Conservation (phyloP, 169 alveolate species). For the Theileria orientalis region DNA sequence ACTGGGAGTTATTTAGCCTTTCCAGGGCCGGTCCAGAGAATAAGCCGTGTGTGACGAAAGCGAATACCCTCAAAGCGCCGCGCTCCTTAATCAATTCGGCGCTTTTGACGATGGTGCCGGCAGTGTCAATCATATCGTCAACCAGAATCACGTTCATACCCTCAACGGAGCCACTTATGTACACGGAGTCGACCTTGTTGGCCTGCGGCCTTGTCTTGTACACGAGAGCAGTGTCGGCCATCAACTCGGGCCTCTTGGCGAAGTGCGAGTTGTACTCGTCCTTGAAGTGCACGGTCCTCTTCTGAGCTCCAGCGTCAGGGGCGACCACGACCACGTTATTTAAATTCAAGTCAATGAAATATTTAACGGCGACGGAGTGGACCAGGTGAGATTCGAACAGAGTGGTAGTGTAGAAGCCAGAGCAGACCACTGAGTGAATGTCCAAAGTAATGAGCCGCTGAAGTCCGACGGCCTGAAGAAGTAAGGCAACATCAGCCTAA, state of each 20-base stretch:
- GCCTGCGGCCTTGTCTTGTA: conserved; percentile 82
- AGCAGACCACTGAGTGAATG: conserved; percentile 91
- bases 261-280: conserved; percentile 1
- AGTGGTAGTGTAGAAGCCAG: conserved; percentile 93
- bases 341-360: conserved; percentile 72
- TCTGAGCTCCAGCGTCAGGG: conserved; percentile 93
- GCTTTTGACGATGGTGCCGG: conserved; percentile 96
- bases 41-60: conserved; percentile 95
- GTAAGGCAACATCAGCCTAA: conserved; percentile 89
- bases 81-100: conserved; percentile 86
- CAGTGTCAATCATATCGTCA: conserved; percentile 97
- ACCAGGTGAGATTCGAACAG: conserved; percentile 90
- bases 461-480: conserved; percentile 94
- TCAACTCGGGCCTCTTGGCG: conserved; percentile 39
- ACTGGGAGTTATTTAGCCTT: conserved; percentile 79
- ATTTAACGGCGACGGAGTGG: conserved; percentile 67
- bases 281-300: conserved; percentile 35
- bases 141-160: conserved; percentile 92
- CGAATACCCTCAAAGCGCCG: conserved; percentile 93
- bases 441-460: conserved; percentile 92
- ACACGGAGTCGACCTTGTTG: conserved; percentile 86
- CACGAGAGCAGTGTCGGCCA: conserved; percentile 82
- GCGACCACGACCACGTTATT: conserved; percentile 90
- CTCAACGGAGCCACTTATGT: conserved; percentile 90
- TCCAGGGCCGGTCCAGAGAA: conserved; percentile 88